Percentiles rank a stretch among this genome's conserved stretches.
These are phyloP conservation scores for Hyphodiscus sp. DNA, from an alignment of 2,329 filamentous ascomycete species.

Conservation along the genomic window DNA sequence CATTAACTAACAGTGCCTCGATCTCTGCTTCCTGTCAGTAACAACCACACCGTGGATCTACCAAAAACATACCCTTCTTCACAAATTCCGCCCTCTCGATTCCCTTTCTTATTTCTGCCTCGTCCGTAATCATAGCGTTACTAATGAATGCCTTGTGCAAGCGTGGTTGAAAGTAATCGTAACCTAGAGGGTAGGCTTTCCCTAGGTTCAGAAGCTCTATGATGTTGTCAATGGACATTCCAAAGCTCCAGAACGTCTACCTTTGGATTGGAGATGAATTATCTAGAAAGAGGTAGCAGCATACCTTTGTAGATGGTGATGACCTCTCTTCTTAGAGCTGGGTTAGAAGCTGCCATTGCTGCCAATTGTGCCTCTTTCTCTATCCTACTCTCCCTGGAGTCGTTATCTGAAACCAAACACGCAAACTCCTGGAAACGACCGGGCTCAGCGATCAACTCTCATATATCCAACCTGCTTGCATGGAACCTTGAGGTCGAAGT, in stretches of 20 bases:
- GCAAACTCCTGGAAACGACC: too few relatives aligned
- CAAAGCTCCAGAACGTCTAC: not conserved
- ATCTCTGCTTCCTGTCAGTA: conserved; percentile 56
- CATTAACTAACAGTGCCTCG: conserved; percentile 70
- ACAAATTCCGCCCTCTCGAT: conserved; percentile 80
- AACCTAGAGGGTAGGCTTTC: conserved; percentile 80
- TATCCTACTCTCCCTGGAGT: too few relatives aligned
- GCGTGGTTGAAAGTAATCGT: conserved; percentile 71
- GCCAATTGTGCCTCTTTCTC: not conserved
- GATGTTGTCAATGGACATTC: not conserved
- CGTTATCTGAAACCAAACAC: too few relatives aligned
- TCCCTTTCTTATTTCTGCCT: conserved; percentile 66
- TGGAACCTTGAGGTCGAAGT: not conserved
- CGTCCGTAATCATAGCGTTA: conserved; percentile 63
- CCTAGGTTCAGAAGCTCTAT: conserved; percentile 79
- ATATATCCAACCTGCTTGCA: too few relatives aligned
- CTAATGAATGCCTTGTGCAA: conserved; percentile 80
- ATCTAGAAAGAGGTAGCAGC: not conserved
- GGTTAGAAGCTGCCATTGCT: conserved; percentile 9
- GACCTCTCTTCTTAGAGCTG: conserved; percentile 64
- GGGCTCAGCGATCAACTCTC: too few relatives aligned
- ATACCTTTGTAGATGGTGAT: conserved; percentile 84
- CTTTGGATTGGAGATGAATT: not conserved
- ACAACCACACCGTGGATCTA: conserved; percentile 4
- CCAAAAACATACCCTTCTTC: conserved; percentile 63